Percentiles rank a stretch among this genome's conserved stretches.
Conservation (phyloP, 805 yeast species). For the Hanseniaspora opuntiae region DNA sequence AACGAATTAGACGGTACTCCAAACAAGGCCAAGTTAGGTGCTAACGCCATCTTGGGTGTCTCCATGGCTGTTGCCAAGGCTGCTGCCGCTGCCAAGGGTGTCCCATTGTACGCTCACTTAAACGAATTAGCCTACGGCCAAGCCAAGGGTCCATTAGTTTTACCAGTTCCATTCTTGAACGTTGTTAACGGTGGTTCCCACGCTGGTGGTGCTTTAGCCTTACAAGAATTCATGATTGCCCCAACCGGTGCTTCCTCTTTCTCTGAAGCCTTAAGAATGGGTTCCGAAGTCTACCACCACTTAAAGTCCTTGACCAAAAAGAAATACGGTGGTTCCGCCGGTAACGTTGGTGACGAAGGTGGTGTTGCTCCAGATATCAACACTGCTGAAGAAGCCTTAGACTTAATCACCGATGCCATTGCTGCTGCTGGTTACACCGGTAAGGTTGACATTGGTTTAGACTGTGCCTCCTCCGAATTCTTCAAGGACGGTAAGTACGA, state of each 20-base stretch:
- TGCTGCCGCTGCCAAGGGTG: slow-evolving; percentile 89
- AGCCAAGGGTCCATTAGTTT: slow-evolving; percentile 64
- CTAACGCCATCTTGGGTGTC: slow-evolving; percentile 96
- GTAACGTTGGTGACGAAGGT: slow-evolving; percentile 99
- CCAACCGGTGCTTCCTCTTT: slow-evolving; percentile 84
- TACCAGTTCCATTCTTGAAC: slow-evolving; percentile 98
- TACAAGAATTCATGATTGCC: slow-evolving; percentile 99
- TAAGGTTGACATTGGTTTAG: slow-evolving; percentile 80
- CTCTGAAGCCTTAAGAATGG: slow-evolving; percentile 92
- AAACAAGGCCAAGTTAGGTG: slow-evolving; percentile 95
- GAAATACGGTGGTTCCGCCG: slow-evolving; percentile 95
- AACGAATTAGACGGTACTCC: slow-evolving; percentile 85
- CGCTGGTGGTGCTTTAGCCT: slow-evolving; percentile 98
- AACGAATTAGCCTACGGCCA: slow-evolving; percentile 51
- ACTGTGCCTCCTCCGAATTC: slow-evolving; percentile 95
- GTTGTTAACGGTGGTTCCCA: slow-evolving; percentile 99
- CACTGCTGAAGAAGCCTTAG: slow-evolving; percentile 93
- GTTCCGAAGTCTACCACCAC: slow-evolving; percentile 95
- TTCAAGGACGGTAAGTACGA: slow-evolving; percentile 94
- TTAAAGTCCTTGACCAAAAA: slow-evolving; percentile 85
- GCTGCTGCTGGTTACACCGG: slow-evolving; percentile 92
- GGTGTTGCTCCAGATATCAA: slow-evolving; percentile 98
- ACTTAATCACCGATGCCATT: slow-evolving; percentile 81
- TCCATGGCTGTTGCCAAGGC: slow-evolving; percentile 95
- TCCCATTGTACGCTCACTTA: slow-evolving; percentile 87